phyloP scores from a whole-genome alignment of 1,139 yeast genomes.

The Diutina scorzettiae region DNA sequence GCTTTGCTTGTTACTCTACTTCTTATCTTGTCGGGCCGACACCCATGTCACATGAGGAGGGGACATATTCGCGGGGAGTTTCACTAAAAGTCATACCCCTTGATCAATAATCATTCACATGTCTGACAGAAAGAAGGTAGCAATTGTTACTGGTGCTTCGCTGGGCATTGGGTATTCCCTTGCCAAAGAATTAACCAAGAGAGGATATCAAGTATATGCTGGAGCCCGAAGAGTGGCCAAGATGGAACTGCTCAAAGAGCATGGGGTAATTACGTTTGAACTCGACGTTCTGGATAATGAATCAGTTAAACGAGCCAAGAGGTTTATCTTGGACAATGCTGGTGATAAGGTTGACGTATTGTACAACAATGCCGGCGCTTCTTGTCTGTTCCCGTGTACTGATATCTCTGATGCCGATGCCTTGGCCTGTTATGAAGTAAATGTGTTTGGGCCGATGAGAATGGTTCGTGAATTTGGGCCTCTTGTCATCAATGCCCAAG shows the following conservation, averaged over 20 bases:
- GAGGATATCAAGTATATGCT: slow-evolving; percentile 58
- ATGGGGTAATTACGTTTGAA: slow-evolving; percentile 20
- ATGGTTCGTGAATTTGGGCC: slow-evolving; percentile 7
- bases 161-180: slow-evolving; percentile 70
- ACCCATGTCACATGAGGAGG: too few species aligned
- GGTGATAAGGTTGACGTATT: slow-evolving; percentile 22
- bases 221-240: slow-evolving; percentile 61
- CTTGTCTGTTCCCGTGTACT: slow-evolving; percentile 61
- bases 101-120: too few species aligned
- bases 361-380: slow-evolving; percentile 21
- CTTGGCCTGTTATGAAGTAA: not conserved
- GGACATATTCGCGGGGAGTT: too few species aligned
- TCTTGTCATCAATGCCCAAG: slow-evolving; percentile 10
- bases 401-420: slow-evolving; percentile 22
- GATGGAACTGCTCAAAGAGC: slow-evolving; percentile 40
- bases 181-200: slow-evolving; percentile 48
- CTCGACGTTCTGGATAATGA: slow-evolving; percentile 45
- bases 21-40: too few species aligned
- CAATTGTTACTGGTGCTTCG: slow-evolving; percentile 68
- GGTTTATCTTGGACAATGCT: slow-evolving; percentile 25
- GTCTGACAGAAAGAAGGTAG: slow-evolving; percentile 19
- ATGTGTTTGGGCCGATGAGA: slow-evolving; percentile 5
- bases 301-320: slow-evolving; percentile 35
- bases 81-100: too few species aligned
- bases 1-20: too few species aligned